phyloP scores from a whole-genome alignment of 208 protist genomes.

The Novymonas esmeraldas region DNA sequence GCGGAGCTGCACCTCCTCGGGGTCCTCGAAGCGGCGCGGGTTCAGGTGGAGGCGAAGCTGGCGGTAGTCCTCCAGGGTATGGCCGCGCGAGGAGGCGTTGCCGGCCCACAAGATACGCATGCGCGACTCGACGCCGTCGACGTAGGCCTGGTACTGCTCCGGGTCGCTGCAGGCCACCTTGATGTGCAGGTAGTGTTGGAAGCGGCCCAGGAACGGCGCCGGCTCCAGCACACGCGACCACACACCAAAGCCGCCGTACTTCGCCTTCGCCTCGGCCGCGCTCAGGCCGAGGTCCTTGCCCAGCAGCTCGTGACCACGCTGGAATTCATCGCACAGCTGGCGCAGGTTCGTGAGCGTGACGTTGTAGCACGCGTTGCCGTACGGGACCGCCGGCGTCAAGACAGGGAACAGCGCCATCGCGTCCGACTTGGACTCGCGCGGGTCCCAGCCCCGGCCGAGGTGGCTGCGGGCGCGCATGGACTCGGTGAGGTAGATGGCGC shows the following conservation, averaged over 20 bases:
- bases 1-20: slow-evolving; percentile 66
- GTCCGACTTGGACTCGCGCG: slow-evolving; percentile 85
- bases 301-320: slow-evolving; percentile 88
- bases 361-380: slow-evolving; percentile 98
- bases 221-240: slow-evolving; percentile 85
- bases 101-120: slow-evolving; percentile 87
- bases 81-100: slow-evolving; percentile 66
- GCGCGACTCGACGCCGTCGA: slow-evolving; percentile 86
- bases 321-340: slow-evolving; percentile 95
- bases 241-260: slow-evolving; percentile 70
- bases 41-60: slow-evolving; percentile 81
- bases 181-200: slow-evolving; percentile 87
- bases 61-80: slow-evolving; percentile 74
- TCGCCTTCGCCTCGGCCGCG: slow-evolving; percentile 51
- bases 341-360: slow-evolving; percentile 94
- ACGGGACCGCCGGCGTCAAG: slow-evolving; percentile 98
- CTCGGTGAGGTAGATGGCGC: slow-evolving; percentile 90
- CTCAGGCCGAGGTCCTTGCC: slow-evolving; percentile 43
- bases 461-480: slow-evolving; percentile 72
- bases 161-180: slow-evolving; percentile 74
- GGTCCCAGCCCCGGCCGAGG: slow-evolving; percentile 84
- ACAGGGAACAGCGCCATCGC: slow-evolving; percentile 96
- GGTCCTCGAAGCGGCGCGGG: slow-evolving; percentile 81
- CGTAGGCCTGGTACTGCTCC: slow-evolving; percentile 83
- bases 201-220: slow-evolving; percentile 79